Base-by-base conservation (phyloP, 371 early-diverging fungal species). In the Dipsacomyces acuminosporus region DNA sequence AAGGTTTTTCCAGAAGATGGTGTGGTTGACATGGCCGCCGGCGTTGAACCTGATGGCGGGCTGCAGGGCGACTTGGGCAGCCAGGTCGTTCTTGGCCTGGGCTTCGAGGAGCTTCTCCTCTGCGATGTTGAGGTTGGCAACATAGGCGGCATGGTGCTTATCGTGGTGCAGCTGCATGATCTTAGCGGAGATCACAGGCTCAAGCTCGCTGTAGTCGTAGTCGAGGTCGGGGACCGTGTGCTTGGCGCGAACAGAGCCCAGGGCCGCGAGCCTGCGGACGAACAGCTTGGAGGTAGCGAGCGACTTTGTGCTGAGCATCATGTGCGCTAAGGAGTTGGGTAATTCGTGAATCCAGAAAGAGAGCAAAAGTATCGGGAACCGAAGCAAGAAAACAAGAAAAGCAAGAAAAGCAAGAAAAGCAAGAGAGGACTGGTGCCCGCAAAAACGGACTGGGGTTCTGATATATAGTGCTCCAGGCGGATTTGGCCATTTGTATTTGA, bases 21-120 rank as follows among this genome's bases (percentile, higher is more conserved):
- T 83, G 76, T 99, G 99, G 83, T 99, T 99, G 80, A 94, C 88
- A 72, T 98, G 97, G 8, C 98, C 98, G 63, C 99, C 99, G 56
- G 90, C 98, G 77, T 94, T 91, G 79, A 96, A 94, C 75, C 85
- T 90, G 54, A 98, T 64, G 19, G 84, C 84, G 25, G 79, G 75
- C 76, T 93, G 92, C 53, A 95, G 64, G 22, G 83, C 78, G 17
- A 92, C 81, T 54, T 87, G 82, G 44, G 83, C 76, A 21, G 75
- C 76, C 20, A 93, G 60, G 64, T 96, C 87, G 34, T 82, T 76
- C 62, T 81, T 80, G 51, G 78, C 71, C 64, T 83, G 75, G 13
- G 93, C 89, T 21, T 73, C 74, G 42, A 77, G 76, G 38, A 90
- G 76, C 80, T 96, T 89, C 71, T 82, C 82, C 48, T 84, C 79